Conservation (phyloP, 148 eudicot genomes). For the Silene conica region DNA sequence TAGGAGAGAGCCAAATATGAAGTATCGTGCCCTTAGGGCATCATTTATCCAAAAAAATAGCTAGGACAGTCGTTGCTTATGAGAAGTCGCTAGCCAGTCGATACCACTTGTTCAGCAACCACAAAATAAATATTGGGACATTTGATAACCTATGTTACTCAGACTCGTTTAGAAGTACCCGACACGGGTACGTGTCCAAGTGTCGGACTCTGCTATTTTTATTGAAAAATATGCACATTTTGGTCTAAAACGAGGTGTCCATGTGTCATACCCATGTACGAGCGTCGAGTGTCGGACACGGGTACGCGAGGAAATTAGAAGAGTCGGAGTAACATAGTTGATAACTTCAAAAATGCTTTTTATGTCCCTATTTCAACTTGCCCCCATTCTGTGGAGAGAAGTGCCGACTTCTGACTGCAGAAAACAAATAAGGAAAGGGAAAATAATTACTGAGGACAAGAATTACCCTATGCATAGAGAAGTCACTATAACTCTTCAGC, state of each 20-base stretch:
- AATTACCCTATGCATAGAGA: constrained; percentile 77
- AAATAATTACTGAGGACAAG: constrained; percentile 1
- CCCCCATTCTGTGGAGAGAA: not conserved
- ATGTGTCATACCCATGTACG: too few species aligned
- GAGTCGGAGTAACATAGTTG: too few species aligned
- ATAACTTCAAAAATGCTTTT: too few species aligned
- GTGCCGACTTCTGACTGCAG: not conserved
- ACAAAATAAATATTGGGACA: not conserved
- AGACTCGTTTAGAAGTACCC: too few species aligned
- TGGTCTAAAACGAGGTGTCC: too few species aligned
- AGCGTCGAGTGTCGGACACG: too few species aligned
- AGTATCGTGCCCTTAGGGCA: not conserved
- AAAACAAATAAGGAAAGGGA: not conserved
- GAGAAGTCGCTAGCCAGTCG: not conserved
- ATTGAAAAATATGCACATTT: too few species aligned
- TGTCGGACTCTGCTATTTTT: too few species aligned
- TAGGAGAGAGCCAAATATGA: not conserved
- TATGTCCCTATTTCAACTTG: not conserved
- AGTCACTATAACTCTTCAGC: constrained; percentile 87
- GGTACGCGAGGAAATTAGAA: too few species aligned
- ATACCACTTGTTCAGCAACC: not conserved
- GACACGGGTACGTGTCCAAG: too few species aligned
- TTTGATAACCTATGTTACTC: too few species aligned
- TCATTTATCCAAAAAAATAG: not conserved
- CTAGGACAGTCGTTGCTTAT: not conserved